These are phyloP conservation scores for Daldinia grandis DNA, from an alignment of 495 filamentous ascomycete genomes.

Conservation along the genomic window DNA sequence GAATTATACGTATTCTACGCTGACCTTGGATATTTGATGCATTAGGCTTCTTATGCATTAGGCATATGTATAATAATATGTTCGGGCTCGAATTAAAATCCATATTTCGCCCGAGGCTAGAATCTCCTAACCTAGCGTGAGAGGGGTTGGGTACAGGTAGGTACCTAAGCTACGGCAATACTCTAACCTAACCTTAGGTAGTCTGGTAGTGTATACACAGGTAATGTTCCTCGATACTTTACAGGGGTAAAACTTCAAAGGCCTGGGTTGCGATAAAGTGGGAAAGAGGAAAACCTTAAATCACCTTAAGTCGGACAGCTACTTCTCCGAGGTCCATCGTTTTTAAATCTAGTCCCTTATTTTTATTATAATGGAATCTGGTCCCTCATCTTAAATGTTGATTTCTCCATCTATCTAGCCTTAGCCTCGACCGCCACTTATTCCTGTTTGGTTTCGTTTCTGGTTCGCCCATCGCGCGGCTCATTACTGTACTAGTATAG, in stretches of 20 bases:
- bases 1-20: too few species aligned
- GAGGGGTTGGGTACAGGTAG: constrained; percentile 15
- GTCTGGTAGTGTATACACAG: too few species aligned
- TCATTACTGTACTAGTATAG: constrained; percentile 11
- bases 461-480: constrained; percentile 22
- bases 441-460: constrained; percentile 12
- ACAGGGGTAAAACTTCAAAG: background rate
- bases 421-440: constrained; percentile 21
- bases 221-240: too few species aligned
- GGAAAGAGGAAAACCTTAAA: constrained; percentile 23
- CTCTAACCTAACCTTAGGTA: too few species aligned
- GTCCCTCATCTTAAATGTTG: constrained; percentile 14
- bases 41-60: background rate
- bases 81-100: constrained; percentile 22
- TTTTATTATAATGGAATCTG: background rate
- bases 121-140: constrained; percentile 30
- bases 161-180: too few species aligned
- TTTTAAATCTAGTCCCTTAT: constrained; percentile 4
- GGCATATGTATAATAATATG: background rate
- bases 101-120: constrained; percentile 24
- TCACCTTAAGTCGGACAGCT: constrained; percentile 26
- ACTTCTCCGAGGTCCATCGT: constrained; percentile 19
- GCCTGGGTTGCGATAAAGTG: background rate
- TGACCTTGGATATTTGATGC: too few species aligned
- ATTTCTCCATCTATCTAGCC: constrained; percentile 13